Evolutionary conservation across 148 eudicot species (phyloP), one percentile per base, ranked within the genome.

Genomic region (Rhododendron kiyosumense): DNA sequence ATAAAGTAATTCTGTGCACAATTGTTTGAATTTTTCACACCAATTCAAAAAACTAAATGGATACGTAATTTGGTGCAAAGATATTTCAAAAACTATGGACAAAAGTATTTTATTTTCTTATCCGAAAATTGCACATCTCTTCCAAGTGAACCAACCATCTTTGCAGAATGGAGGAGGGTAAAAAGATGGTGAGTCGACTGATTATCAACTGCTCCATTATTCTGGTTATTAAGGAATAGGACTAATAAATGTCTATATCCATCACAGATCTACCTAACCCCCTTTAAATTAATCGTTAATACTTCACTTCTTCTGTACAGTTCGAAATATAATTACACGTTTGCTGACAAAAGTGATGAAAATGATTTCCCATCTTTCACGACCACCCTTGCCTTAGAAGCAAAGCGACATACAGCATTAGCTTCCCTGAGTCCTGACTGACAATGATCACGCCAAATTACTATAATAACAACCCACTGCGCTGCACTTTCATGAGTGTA

Each of bases 351-450:
- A 76, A 86, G 86, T 81, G 84, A 38, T 51, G 88, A 84, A 88
- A 90, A 85, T 87, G 90, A 89, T 88, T 79, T 83, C 67, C 57
- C 85, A 86, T 82, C 88, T 83, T 87, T 49, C 30, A 7, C 84
- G 76, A 65, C 81, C 24, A 83, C 85, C 13, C 93, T 89, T 90
- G 38, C 51, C 91, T 90, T 92, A 65, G 81, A 92, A 92, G 91
- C 83, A 80, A 92, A 92, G 93, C 79, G 45, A 86, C 79, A 84
- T 85, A 4, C 45, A 41, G 1, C 6, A 38, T 86, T 85, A 28
- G 24, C 84, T 41, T 65, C 80, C 75, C 30, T 49, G 51, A 85
- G 57, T 45, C 75, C 30, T 49, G 51, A 85, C 69, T 45, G 10
- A 15, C 5, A 24, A 67, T 85, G 51, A 67, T 88, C 49, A 86